phyloP scores from a whole-genome alignment of 352 stramenopile species.

The Sclerospora graminicola region DNA sequence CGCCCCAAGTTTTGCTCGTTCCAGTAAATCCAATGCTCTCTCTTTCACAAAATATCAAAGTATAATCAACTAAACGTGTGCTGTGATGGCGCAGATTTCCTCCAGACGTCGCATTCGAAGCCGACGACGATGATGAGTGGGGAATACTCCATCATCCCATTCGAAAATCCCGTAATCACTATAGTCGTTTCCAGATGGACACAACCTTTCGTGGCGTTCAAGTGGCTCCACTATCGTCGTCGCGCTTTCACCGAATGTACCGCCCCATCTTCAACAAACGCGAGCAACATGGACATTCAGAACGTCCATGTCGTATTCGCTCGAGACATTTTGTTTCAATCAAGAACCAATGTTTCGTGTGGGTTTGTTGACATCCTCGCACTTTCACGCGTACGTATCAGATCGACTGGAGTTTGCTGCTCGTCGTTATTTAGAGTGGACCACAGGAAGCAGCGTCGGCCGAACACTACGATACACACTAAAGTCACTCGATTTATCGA shows the following conservation, averaged over 20 bases:
- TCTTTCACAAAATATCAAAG: not conserved
- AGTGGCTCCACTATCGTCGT: slow-evolving; percentile 1
- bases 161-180: not conserved
- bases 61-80: not conserved
- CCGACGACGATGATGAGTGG: slow-evolving; percentile 5
- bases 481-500: no score
- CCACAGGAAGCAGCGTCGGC: slow-evolving; percentile 1
- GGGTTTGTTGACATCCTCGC: not conserved
- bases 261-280: slow-evolving; percentile 1
- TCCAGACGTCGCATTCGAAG: not conserved
- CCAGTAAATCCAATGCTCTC: slow-evolving; percentile 2
- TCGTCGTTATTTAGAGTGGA: slow-evolving; percentile 3
- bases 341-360: slow-evolving; percentile 2
- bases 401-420: slow-evolving; percentile 10
- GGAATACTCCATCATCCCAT: not conserved
- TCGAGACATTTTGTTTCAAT: not conserved
- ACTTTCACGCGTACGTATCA: slow-evolving; percentile 11
- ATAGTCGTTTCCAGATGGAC: slow-evolving; percentile 1
- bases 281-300: slow-evolving; percentile 8
- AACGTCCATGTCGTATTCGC: not conserved
- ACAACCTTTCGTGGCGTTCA: slow-evolving; percentile 1
- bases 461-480: not conserved
- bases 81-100: not conserved
- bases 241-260: not conserved
- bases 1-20: not conserved